Evolutionary conservation across 805 yeast species (phyloP).

Genomic region (Peterozyma toletana): DNA sequence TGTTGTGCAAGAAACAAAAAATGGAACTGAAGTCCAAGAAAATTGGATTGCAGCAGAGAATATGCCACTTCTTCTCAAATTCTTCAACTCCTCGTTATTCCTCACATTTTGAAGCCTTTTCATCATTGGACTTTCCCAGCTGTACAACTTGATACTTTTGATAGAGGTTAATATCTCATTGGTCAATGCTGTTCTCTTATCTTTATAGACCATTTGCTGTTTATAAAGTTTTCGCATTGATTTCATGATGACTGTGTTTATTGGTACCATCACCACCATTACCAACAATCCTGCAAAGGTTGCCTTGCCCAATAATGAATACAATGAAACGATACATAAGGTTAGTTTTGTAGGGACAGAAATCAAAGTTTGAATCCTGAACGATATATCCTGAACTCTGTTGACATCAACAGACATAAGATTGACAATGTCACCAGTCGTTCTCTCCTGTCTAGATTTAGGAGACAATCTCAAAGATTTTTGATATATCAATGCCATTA

Average conservation of each 20-base stretch:
- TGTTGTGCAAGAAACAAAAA: slow-evolving; percentile 55
- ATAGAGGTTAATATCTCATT: slow-evolving; percentile 53
- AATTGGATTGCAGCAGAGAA: slow-evolving; percentile 40
- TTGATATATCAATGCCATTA: slow-evolving; percentile 61
- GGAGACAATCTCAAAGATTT: slow-evolving; percentile 67
- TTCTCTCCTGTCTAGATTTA: slow-evolving; percentile 47
- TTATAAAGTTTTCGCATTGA: slow-evolving; percentile 38
- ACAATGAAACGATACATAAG: slow-evolving; percentile 46
- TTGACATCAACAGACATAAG: slow-evolving; percentile 71
- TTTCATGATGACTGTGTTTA: slow-evolving; percentile 41
- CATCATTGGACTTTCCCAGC: slow-evolving; percentile 65
- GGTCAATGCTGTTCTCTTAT: slow-evolving; percentile 49
- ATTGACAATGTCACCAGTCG: slow-evolving; percentile 78
- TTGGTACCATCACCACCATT: slow-evolving; percentile 50
- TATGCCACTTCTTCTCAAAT: slow-evolving; percentile 40
- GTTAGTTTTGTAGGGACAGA: slow-evolving; percentile 54
- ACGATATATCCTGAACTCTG: slow-evolving; percentile 53
- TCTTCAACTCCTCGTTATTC: slow-evolving; percentile 50
- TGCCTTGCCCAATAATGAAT: slow-evolving; percentile 49
- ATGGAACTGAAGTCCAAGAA: slow-evolving; percentile 60
- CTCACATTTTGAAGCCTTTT: slow-evolving; percentile 43
- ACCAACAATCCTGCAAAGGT: slow-evolving; percentile 49
- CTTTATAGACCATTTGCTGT: slow-evolving; percentile 56
- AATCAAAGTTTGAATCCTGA: slow-evolving; percentile 44
- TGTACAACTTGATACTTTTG: slow-evolving; percentile 59